Evolutionary conservation across 257 asterid species (phyloP).

Genomic region (Nicotiana obtusifolia): DNA sequence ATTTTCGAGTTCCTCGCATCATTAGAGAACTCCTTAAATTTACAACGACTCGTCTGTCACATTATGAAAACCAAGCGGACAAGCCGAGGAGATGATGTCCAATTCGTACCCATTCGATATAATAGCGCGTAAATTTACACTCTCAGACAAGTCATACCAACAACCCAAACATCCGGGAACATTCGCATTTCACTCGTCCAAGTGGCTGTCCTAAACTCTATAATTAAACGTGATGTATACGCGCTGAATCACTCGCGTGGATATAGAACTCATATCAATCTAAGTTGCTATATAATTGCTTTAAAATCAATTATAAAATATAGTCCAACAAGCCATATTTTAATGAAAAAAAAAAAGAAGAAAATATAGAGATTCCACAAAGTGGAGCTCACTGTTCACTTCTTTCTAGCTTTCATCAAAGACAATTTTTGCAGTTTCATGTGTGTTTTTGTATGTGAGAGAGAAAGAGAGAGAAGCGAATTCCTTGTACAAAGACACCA

Average conservation of each 20-base stretch:
- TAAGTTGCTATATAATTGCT: not conserved
- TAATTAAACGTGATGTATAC: not conserved
- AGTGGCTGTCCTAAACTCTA: not conserved
- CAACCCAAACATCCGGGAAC: not conserved
- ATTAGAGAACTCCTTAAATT: not conserved
- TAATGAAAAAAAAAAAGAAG: not conserved
- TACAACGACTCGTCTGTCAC: not conserved
- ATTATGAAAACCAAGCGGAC: constrained; percentile 8
- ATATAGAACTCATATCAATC: not conserved
- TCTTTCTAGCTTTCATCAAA: constrained; percentile 26
- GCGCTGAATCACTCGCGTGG: not conserved
- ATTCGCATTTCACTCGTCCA: not conserved
- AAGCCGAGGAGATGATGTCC: constrained; percentile 4
- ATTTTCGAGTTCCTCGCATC: not conserved
- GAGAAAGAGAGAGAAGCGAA: constrained; percentile 12
- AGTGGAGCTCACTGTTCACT: constrained; percentile 31
- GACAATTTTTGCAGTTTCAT: not conserved
- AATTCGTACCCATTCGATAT: not conserved
- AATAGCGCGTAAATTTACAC: not conserved
- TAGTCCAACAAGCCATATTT: not conserved
- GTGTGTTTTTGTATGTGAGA: constrained; percentile 1
- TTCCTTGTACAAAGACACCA: constrained; percentile 11
- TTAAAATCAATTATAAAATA: not conserved
- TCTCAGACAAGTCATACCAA: not conserved
- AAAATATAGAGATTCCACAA: not conserved